phyloP scores from a whole-genome alignment of 371 early-diverging fungal genomes.

The Mortierella sp. region DNA sequence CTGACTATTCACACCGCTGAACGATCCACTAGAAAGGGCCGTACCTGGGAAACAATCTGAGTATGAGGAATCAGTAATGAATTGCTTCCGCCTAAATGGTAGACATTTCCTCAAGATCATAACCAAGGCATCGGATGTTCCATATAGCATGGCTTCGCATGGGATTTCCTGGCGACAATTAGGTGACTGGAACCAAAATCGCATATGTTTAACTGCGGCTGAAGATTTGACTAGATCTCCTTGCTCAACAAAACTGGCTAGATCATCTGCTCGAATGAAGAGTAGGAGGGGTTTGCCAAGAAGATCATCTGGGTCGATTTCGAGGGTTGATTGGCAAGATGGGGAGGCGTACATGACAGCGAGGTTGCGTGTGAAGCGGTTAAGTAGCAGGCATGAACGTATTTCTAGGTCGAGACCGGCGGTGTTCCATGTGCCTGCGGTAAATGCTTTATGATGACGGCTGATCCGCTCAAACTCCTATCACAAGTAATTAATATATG shows the following conservation, averaged over 20 bases:
- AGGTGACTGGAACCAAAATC: constrained; percentile 53
- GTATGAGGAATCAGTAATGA: constrained; percentile 6
- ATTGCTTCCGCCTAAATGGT: constrained; percentile 30
- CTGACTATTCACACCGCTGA: too few species aligned
- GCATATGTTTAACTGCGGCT: constrained; percentile 43
- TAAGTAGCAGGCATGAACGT: constrained; percentile 50
- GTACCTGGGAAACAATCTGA: too few species aligned
- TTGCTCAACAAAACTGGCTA: constrained; percentile 40
- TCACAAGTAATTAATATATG: too few species aligned
- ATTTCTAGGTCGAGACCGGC: constrained; percentile 37
- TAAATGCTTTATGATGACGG: constrained; percentile 41
- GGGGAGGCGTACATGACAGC: constrained; percentile 47
- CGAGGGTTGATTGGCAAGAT: constrained; percentile 34
- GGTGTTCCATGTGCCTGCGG: constrained; percentile 30
- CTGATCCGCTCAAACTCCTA: constrained; percentile 49
- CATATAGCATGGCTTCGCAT: constrained; percentile 49
- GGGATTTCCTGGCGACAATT: constrained; percentile 36
- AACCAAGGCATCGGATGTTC: constrained; percentile 44
- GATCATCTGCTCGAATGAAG: constrained; percentile 45
- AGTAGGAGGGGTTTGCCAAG: constrained; percentile 41
- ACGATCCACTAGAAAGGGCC: not conserved
- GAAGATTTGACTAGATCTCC: constrained; percentile 43
- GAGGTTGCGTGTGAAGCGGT: constrained; percentile 41
- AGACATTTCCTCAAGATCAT: constrained; percentile 34
- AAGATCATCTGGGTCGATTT: constrained; percentile 21